Conservation (phyloP, 768 basidiomycete genomes). For the Lyophyllum shimeji region DNA sequence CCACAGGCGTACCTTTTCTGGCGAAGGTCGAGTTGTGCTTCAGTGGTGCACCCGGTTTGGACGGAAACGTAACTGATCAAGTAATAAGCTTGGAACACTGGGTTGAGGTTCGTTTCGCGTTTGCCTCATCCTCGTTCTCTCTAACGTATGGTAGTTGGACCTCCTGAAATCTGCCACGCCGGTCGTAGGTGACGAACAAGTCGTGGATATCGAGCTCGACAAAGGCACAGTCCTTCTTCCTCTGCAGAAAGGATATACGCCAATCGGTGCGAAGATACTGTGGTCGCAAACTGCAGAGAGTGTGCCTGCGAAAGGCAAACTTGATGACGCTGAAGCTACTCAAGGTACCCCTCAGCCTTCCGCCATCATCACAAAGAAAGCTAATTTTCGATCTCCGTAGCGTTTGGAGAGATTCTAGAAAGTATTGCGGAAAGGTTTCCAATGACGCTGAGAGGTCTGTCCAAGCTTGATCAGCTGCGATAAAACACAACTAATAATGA, state of each 20-base stretch:
- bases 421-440: slow-evolving; percentile 38
- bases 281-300: slow-evolving; percentile 28
- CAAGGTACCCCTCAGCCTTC: slow-evolving; percentile 5
- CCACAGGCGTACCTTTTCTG: slow-evolving; percentile 41
- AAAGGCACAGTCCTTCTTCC: slow-evolving; percentile 42
- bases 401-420: slow-evolving; percentile 28
- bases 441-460: slow-evolving; percentile 40
- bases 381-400: slow-evolving; percentile 8
- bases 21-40: slow-evolving; percentile 48
- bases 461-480: not conserved
- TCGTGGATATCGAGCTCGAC: slow-evolving; percentile 54
- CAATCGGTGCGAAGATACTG: slow-evolving; percentile 32
- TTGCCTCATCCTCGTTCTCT: not conserved
- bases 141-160: slow-evolving; percentile 36
- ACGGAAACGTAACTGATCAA: slow-evolving; percentile 27
- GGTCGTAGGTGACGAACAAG: slow-evolving; percentile 46
- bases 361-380: slow-evolving; percentile 6
- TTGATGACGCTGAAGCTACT: not conserved
- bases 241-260: slow-evolving; percentile 26
- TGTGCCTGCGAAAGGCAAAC: not conserved
- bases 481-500: not conserved
- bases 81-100: slow-evolving; percentile 48
- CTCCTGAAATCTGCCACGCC: slow-evolving; percentile 30
- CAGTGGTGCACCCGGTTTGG: slow-evolving; percentile 27
- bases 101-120: slow-evolving; percentile 43